Evolutionary conservation across 208 protist genomes (phyloP).

Genomic region (Strigomonas culicis): DNA sequence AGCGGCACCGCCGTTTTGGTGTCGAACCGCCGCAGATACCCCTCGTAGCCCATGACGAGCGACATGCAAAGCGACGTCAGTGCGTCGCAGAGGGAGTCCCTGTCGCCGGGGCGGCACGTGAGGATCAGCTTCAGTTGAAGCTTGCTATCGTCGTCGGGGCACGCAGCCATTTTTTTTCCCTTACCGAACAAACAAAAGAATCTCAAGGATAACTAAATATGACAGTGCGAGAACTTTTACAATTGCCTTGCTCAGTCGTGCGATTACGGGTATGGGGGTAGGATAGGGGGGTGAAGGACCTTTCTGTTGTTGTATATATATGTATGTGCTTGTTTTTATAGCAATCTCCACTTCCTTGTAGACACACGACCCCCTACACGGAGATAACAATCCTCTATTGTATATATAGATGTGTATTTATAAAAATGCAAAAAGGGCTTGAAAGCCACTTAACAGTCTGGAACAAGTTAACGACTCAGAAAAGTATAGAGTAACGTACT

Average conservation of each 20-base stretch:
- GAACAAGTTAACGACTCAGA: not conserved
- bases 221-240: not conserved
- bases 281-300: no score
- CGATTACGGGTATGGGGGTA: no score
- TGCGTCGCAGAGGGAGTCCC: slow-evolving; percentile 36
- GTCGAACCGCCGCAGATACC: slow-evolving; percentile 78
- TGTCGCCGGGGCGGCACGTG: slow-evolving; percentile 14
- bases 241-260: no score
- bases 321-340: no score
- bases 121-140: slow-evolving; percentile 42
- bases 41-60: slow-evolving; percentile 82
- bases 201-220: not conserved
- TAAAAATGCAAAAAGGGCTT: not conserved
- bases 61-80: slow-evolving; percentile 57
- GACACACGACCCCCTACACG: not conserved
- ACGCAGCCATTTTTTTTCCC: slow-evolving; percentile 19
- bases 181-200: slow-evolving; percentile 7
- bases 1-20: not conserved
- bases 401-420: not conserved
- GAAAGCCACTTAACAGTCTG: not conserved
- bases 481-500: no score
- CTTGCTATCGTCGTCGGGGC: slow-evolving; percentile 36
- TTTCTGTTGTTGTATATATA: no score
- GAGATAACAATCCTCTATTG: not conserved
- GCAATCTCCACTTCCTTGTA: no score